Base-by-base conservation (phyloP, 2,329 filamentous ascomycete species). In the Fusarium miscanthi region DNA sequence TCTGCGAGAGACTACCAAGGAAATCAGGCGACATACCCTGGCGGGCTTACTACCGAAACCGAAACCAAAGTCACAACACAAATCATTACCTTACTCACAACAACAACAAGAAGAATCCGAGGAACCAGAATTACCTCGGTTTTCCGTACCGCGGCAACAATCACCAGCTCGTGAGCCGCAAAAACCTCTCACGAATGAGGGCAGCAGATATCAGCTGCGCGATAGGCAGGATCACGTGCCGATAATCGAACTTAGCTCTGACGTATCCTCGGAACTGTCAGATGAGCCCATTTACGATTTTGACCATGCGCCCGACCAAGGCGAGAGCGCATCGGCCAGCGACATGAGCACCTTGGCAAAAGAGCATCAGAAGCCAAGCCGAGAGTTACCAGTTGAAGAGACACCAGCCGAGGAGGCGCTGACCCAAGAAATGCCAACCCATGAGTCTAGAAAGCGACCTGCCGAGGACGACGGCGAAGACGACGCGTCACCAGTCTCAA, bases 321-420 rank as follows among this genome's bases (percentile, higher is more conserved):
- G 56, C 52, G 14, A 68, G n/a, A 68, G 65, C 16, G 56, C 65
- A 17, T 48, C 63, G 6, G 66, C 63, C 4, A 66, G 64, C 31
- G 63, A 67, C 10, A 46, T 62, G 41, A 42, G 43, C 4, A 45
- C 49, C 19, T 35, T 38, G n/a, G n/a, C 35, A 17, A 54, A 64
- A 7, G 49, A 53, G 7, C 35, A 53, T 11, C 53, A 46, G n/a
- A 46, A 57, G 7, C 41, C 53, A 35, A 27, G 23, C 17, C 30
- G 42, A 13, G 53, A 48, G 23, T 14, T 27, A 4, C 23, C 53
- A 10, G 48, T 40, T 5, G 30, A 67, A 40, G 25, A 53, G 19
- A 27, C 19, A 17, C 13, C 53, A 21, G 40, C 23, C 7, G 30
- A 35, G 9, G 53, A 57, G 40, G 23, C 23, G 8, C 40, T 7